Evolutionary conservation across 192 early-diverging fungal genomes (phyloP), one percentile per base, ranked within the genome.

Genomic region (Coemansia javaensis): DNA sequence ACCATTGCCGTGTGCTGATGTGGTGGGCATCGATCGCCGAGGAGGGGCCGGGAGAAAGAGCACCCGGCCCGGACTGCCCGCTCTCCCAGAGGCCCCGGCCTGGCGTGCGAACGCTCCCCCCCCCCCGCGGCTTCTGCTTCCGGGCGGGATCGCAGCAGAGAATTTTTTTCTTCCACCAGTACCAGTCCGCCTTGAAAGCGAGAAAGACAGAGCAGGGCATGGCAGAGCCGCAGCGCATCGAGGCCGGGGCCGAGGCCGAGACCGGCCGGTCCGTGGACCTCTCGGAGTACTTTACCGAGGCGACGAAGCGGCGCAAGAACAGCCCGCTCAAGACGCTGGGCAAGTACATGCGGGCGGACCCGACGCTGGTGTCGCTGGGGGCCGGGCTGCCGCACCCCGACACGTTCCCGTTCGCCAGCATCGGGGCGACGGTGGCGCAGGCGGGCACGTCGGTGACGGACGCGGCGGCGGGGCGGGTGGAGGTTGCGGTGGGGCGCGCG

Each of bases 321-420:
- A 67, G 64, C 49, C 72, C 72, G n/a, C 53, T 75, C 13, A 75
- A 75, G 56, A 34, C 55, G 14, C 41, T 67, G 38, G 37, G 31
- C 32, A 66, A 66, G 50, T 75, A 67, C 53, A 67, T 75, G 72
- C 30, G 27, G 2, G 51, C 48, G 2, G 77, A 67, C 36, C 66
- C 79, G 6, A 73, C 61, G 28, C 77, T 83, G 32, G 54, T 90
- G 37, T 84, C 85, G 27, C 71, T 90, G 1, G 85, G 85, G 9
- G 85, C 82, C 2, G 87, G 87, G 1, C 67, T 82, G 30, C 87
- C 86, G 5, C 85, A 87, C 42, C 69, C 79, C 0, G 53, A 44
- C 20, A 82, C 85, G 6, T 88, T 86, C 44, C 85, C 86, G 8
- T 81, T 85, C 44, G 75, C 58, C 7, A 61, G 66, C 10, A 63